Base-by-base conservation (phyloP, 2,329 filamentous ascomycete genomes). In the Dendrostoma leiphaemia region DNA sequence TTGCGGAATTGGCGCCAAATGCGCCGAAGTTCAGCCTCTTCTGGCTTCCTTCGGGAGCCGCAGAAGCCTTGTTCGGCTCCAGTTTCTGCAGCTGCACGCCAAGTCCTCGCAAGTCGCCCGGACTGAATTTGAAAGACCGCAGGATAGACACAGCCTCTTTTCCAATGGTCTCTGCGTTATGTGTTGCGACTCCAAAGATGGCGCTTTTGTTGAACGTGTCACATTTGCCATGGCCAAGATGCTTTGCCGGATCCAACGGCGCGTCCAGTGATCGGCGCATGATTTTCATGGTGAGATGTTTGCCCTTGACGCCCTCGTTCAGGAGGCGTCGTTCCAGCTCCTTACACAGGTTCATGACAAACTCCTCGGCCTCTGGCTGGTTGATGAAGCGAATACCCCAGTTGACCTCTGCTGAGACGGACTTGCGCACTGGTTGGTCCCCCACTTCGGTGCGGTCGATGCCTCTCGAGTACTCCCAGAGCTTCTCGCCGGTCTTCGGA, bases 351-450 rank as follows among this genome's bases (percentile, higher is more conserved):
- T 90, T 94, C 58, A 84, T 76, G 28, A 97, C 81, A 67, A 99
- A 99, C 60, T 95, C 90, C 56, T 97, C 93, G 0, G 91, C 92
- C 70, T 99, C 93, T n/a, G 83, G 80, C 65, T 97, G 91, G 57
- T 82, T 95, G 61, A 94, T 84, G 67, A 99, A 99, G 6, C 94
- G 86, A 53, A 99, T 96, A 3, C 95, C 94, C 94, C 94, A 99
- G 64, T 94, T 99, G 59, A 99, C 91, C 68, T 99, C 94, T 1
- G 93, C 93, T 2, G 94, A 97, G 0, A 99, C 91, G 0, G 93
- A 97, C 67, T 97, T 99, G 51, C 94, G 85, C 15, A 90, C 77
- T 0, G 88, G 83, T 64, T 95, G 89, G 54, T 93, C 89, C 29
- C 92, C 93, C 6, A 97, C 90, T 68, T 96, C 91, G 2, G 84